Percentiles rank a stretch among this genome's conserved stretches.
Evolutionary conservation across 2,329 filamentous ascomycete species (phyloP).

Genomic region (Orbilia javanica): DNA sequence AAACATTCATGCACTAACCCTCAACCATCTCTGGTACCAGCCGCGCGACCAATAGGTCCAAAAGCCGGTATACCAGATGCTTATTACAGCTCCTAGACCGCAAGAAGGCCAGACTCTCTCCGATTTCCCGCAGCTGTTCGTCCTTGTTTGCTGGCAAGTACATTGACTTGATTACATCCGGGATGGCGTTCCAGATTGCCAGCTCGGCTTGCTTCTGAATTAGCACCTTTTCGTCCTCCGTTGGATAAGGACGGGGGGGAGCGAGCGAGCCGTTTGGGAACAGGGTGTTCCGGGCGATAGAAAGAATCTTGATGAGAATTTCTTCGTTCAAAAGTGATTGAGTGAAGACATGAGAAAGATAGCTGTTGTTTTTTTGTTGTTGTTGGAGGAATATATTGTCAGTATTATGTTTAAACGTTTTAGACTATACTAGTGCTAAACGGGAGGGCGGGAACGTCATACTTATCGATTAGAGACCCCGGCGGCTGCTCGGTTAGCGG

Average conservation of each 20-base stretch:
- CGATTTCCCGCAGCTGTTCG: conserved; percentile 55
- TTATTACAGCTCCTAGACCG: conserved; percentile 78
- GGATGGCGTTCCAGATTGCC: conserved; percentile 69
- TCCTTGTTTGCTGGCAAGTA: conserved; percentile 63
- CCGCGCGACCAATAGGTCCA: conserved; percentile 84
- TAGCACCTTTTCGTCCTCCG: conserved; percentile 72
- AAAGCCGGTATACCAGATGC: conserved; percentile 83
- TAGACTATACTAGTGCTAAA: conserved; percentile 9
- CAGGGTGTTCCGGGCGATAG: conserved; percentile 79
- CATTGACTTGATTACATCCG: conserved; percentile 63
- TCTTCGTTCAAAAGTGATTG: conserved; percentile 66
- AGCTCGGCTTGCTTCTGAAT: conserved; percentile 77
- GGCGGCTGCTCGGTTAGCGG: conserved; percentile 59
- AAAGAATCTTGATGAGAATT: conserved; percentile 70
- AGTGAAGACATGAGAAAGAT: conserved; percentile 67
- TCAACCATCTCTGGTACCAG: conserved; percentile 86
- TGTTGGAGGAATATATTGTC: background rate
- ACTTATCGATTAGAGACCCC: conserved; percentile 59
- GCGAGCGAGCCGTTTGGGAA: conserved; percentile 88
- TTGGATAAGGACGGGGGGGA: conserved; percentile 73
- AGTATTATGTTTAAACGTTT: conserved; percentile 17
- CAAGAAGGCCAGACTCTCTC: conserved; percentile 54
- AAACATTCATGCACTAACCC: conserved; percentile 28
- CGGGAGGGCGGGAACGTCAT: conserved; percentile 39
- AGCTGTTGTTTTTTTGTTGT: conserved; percentile 63